Evolutionary conservation across 768 basidiomycete genomes (phyloP), one percentile per base, ranked within the genome.

Genomic region (Kwoniella sp.): DNA sequence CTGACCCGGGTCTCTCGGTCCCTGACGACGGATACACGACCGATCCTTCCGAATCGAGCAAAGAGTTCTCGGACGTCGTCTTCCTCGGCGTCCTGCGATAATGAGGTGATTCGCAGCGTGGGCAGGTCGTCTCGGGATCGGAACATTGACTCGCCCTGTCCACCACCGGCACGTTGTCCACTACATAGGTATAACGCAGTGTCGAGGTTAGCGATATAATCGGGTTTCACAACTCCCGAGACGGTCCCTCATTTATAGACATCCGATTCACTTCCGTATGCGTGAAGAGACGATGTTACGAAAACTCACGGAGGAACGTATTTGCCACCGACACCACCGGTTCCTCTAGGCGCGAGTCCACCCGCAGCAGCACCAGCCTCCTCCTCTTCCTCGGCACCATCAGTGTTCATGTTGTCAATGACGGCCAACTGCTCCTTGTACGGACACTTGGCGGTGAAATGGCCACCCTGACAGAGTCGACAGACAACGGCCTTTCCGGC

Each of bases 371-470:
- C 61, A 23, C 55, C 61, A 15, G 58, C 73, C 85, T 88, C 88
- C 83, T 59, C 82, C 13, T 84, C 84, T 22, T 77, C 67, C 31
- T 77, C 74, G 54, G 93, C 83, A 2, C 87, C 90, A 11, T 88
- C 89, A 23, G 45, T 61, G 28, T 66, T 59, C 52, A 72, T 62
- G 23, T 62, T 65, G 57, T 75, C 74, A 41, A 77, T 68, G n/a
- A 71, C 75, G 9, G 73, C 75, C 15, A 99, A 86, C 9, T 90
- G 90, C 74, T 97, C 93, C 82, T 93, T 96, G 86, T 93, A 94
- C 5, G 96, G 96, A 85, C 96, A 98, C 81, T 94, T 93, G 68
- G 93, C 90, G 15, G 96, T 99, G 82, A 94, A 98, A 83, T 98
- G 96, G 69, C 90, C 90, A 58, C 95, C 96, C 79, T 95, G 92